These are phyloP conservation scores for Scheffersomyces illinoinensis DNA, from an alignment of 1,139 yeast genomes.

Conservation along the genomic window DNA sequence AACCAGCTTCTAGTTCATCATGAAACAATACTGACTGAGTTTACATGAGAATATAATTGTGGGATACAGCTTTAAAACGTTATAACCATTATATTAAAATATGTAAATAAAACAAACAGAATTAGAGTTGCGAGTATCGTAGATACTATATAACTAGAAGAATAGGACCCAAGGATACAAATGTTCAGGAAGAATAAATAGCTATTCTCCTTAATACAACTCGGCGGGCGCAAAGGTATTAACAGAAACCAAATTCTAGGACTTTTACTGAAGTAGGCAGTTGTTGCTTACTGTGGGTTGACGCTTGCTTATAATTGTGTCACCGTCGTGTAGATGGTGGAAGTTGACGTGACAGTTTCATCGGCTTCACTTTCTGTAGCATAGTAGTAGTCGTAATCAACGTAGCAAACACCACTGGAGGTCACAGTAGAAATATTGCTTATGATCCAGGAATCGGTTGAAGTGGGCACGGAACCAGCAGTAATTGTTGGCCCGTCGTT, in stretches of 20 bases:
- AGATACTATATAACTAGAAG: background rate
- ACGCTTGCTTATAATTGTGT: slow-evolving; percentile 18
- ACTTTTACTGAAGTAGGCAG: background rate
- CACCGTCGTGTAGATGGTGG: slow-evolving; percentile 40
- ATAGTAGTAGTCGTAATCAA: slow-evolving; percentile 45
- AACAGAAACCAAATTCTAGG: slow-evolving; percentile 2
- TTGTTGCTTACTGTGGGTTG: background rate
- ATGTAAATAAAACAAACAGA: background rate
- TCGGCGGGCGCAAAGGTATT: background rate
- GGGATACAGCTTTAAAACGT: background rate
- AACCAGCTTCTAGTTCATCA: background rate
- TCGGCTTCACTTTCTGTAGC: slow-evolving; percentile 30
- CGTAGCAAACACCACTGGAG: slow-evolving; percentile 38
- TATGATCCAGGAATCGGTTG: slow-evolving; percentile 41
- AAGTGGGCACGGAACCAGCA: slow-evolving; percentile 29
- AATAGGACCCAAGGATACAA: background rate
- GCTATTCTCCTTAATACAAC: background rate
- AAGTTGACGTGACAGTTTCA: slow-evolving; percentile 35
- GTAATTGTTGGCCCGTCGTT: slow-evolving; percentile 35
- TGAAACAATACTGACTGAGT: background rate
- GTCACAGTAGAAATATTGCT: slow-evolving; percentile 36
- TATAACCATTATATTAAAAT: background rate
- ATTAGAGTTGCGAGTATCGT: background rate
- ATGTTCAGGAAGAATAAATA: background rate
- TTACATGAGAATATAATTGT: background rate